phyloP scores from a whole-genome alignment of 768 basidiomycete genomes.

The Plicaturopsis crispa region DNA sequence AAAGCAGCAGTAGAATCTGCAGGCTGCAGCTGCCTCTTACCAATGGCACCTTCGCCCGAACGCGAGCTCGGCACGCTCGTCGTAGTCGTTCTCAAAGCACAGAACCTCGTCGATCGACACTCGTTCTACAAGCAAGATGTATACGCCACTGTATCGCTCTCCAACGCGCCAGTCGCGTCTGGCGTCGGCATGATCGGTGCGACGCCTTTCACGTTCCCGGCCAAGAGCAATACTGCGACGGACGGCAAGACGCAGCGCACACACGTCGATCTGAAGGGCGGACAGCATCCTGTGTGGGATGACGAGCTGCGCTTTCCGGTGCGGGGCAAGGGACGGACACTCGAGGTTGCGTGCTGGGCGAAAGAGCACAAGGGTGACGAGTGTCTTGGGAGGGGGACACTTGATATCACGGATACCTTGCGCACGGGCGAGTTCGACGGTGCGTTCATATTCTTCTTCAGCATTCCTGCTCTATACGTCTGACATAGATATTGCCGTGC shows the following conservation, averaged over 20 bases:
- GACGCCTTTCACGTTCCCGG: no score
- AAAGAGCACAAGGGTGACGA: constrained; percentile 72
- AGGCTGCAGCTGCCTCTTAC: no score
- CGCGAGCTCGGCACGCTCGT: constrained; percentile 74
- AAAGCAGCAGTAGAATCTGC: no score
- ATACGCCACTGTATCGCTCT: constrained; percentile 57
- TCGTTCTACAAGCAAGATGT: constrained; percentile 90
- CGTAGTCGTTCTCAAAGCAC: constrained; percentile 79
- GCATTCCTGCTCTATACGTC: background rate
- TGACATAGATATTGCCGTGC: constrained; percentile 19
- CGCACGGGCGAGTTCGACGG: constrained; percentile 90
- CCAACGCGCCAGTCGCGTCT: no score
- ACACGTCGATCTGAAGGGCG: constrained; percentile 72
- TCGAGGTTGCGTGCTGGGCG: constrained; percentile 75
- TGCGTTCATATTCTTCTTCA: constrained; percentile 28
- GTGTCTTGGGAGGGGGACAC: constrained; percentile 61
- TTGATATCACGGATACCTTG: constrained; percentile 75
- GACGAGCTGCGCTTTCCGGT: constrained; percentile 78
- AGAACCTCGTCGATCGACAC: constrained; percentile 75
- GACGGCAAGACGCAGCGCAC: constrained; percentile 58
- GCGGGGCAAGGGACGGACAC: constrained; percentile 47
- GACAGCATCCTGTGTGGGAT: constrained; percentile 93
- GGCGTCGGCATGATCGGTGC: no score
- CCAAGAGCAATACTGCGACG: no score
- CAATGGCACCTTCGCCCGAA: no score